Base-by-base conservation (phyloP, 1,284 basidiomycete species). In the Schizophyllum commune region DNA sequence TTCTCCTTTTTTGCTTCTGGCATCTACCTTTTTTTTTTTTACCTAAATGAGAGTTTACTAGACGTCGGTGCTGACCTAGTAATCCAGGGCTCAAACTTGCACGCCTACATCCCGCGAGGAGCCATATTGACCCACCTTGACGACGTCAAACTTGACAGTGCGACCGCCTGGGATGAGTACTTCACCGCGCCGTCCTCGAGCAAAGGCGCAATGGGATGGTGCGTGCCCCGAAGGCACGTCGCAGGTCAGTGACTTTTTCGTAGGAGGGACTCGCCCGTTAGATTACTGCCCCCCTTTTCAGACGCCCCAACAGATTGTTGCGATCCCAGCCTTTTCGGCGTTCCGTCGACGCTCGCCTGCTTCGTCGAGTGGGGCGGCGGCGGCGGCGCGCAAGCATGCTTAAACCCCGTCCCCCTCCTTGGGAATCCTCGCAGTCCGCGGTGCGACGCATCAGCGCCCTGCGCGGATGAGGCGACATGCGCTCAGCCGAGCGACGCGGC, bases 51-150 rank as follows among this genome's bases (percentile, higher is more conserved):
- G n/a, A n/a, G n/a, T n/a, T 13, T 52, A 33, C 58, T 17, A 20
- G 39, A 1, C 1, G 59, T 52, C 32, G 52, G 47, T 52, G 27
- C 61, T 71, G 33, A 73, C 51, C 55, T 19, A 55, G 51, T 57
- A 21, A 20, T 19, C 15, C 62, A 89, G 84, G 74, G 75, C 57
- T 91, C 89, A 0, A 78, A 83, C 22, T 70, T 91, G 54, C 66
- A 71, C 11, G 69, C 69, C 0, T 77, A 87, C 66, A 71, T 91
- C 15, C 75, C 76, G 1, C 62, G 75, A 4, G 85, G 85, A 4
- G 74, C 80, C 3, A 65, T 89, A 5, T 74, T 91, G 57, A 83
- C 79, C 7, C 70, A 73, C 32, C 65, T 91, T 32, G 85, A 89
- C 62, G 89, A 91, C 68, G 69, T 70, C 4, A 47, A 70, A 0